Base-by-base conservation (phyloP, 495 filamentous ascomycete species). In the Lasiosphaeria hispida region DNA sequence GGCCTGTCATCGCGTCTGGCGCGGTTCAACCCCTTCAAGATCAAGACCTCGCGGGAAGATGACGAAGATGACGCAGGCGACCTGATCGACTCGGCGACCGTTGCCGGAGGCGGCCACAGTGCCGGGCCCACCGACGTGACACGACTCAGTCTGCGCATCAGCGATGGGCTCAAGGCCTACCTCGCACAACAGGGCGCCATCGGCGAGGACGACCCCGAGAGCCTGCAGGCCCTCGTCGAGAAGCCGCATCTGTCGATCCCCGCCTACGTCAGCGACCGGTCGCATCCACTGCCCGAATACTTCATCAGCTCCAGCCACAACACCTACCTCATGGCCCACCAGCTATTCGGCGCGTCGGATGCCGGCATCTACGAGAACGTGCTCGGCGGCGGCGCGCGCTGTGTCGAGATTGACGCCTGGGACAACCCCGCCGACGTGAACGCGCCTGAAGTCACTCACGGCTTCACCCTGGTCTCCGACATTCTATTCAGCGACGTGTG, bases 261-360 rank as follows among this genome's bases (percentile, higher is more conserved):
- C 0, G 13, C 65, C 0, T 40, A 65, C 18, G 63, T 81, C 1
- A 61, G 70, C 0, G 77, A 79, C 58, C 57, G 76, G 37, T 75
- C 70, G 13, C 69, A 78, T 54, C 75, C 80, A 0, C 62, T 83
- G 10, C 72, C 81, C 0, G 79, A 82, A 55, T 84, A 84, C 58
- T 84, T 77, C 59, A 77, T 84, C 63, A 78, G 87, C 42, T 90
- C 86, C 33, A 92, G 88, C 61, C 93, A 97, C 74, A 97, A 97
- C 69, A 84, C 81, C 0, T 84, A 84, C 57, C 69, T 84, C 45
- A 68, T 77, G 48, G 79, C 76, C 4, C 78, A 83, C 65, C 80
- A 84, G 65, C 73, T 84, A 5, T 73, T 63, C 15, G 80, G 81
- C 8, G 62, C 62, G 19, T 80, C 78, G n/a, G 73, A 68, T 1